These are phyloP conservation scores for Trichoderma simmonsii DNA, from an alignment of 2,329 filamentous ascomycete species.

Conservation along the genomic window DNA sequence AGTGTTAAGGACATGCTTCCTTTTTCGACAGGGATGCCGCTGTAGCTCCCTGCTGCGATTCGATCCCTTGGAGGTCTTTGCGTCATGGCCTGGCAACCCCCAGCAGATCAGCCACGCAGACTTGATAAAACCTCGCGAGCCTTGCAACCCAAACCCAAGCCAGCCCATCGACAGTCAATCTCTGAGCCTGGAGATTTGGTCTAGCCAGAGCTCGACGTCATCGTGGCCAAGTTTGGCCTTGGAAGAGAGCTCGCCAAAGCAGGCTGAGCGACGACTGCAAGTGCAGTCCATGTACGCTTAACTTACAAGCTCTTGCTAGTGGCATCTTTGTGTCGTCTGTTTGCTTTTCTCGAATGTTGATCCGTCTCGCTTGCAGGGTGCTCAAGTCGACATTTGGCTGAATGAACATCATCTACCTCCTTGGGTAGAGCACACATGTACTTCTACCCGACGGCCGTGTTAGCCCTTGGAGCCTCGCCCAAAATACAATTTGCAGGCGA, in stretches of 20 bases:
- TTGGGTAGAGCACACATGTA: neutral
- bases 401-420: neutral
- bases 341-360: neutral
- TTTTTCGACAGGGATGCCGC: neutral
- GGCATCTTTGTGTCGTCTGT: neutral
- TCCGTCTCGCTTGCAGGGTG: neutral
- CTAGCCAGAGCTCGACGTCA: constrained; percentile 6
- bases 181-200: neutral
- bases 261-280: constrained; percentile 4
- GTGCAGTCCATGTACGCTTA: neutral
- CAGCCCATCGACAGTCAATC: neutral
- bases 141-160: neutral
- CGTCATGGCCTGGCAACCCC: constrained; percentile 4
- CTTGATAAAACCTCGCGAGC: neutral
- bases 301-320: neutral
- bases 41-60: neutral
- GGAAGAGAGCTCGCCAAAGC: neutral
- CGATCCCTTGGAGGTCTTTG: constrained; percentile 5
- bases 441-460: neutral
- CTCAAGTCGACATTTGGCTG: neutral
- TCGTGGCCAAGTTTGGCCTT: constrained; percentile 6
- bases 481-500: constrained; percentile 3
- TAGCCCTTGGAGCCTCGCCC: neutral
- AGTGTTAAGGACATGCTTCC: constrained; percentile 10
- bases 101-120: neutral